A percentile compares a stretch with the other conserved stretches of the same genome.
phyloP scores from a whole-genome alignment of 2,329 filamentous ascomycete species.

The Xylaria sp. region DNA sequence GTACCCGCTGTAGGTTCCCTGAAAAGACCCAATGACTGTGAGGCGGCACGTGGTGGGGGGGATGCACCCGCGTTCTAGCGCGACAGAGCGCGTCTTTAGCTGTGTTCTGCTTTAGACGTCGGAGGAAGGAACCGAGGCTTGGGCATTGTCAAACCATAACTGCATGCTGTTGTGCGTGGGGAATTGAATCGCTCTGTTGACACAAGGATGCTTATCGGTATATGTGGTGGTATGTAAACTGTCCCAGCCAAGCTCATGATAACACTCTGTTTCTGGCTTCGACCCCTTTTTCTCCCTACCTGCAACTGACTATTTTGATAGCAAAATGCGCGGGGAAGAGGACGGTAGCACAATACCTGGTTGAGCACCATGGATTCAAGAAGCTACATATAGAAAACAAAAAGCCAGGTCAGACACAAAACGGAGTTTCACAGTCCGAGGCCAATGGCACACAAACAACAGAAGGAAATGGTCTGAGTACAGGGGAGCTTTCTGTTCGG shows the following conservation, averaged over 20 bases:
- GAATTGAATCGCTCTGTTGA: neutral
- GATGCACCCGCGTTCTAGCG: neutral
- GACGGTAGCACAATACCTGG: slow-evolving; percentile 87
- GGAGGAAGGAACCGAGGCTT: neutral
- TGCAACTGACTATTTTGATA: slow-evolving; percentile 32
- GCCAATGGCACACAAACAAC: slow-evolving; percentile 4
- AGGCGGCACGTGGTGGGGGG: slow-evolving; percentile 9
- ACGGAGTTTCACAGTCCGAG: neutral
- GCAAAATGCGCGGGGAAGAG: slow-evolving; percentile 94
- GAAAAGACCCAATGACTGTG: slow-evolving; percentile 2
- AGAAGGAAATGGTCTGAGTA: neutral
- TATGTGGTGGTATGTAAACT: slow-evolving; percentile 72
- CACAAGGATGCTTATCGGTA: slow-evolving; percentile 71
- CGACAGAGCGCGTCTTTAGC: slow-evolving; percentile 22
- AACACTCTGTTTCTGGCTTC: slow-evolving; percentile 1
- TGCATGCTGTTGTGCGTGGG: neutral
- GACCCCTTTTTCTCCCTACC: neutral
- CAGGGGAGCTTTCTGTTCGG: slow-evolving; percentile 4
- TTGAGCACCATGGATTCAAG: slow-evolving; percentile 84
- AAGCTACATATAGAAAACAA: slow-evolving; percentile 67
- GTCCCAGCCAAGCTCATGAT: slow-evolving; percentile 8
- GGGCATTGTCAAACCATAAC: neutral
- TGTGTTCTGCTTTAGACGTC: neutral
- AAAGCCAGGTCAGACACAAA: neutral
- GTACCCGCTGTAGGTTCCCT: neutral